Evolutionary conservation across 768 basidiomycete species (phyloP).

Genomic region (Podaxis mareebaensis): DNA sequence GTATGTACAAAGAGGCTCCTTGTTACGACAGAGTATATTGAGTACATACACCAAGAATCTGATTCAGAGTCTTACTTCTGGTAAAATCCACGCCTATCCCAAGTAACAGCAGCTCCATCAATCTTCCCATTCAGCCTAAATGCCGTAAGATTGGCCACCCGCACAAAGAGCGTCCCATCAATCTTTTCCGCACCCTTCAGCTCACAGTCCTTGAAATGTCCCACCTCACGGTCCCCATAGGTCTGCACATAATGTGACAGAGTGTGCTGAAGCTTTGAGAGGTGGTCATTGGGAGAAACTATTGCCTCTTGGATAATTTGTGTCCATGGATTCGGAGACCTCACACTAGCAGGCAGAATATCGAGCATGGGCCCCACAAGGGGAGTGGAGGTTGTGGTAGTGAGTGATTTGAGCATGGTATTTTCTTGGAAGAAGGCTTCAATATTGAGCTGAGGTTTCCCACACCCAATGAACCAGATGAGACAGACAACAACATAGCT

Average conservation of each 20-base stretch:
- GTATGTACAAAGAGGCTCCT: not conserved
- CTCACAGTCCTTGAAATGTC: constrained; percentile 26
- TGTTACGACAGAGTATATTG: not conserved
- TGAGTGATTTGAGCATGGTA: constrained; percentile 4
- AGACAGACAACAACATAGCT: constrained; percentile 55
- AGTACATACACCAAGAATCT: not conserved
- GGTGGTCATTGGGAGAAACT: constrained; percentile 57
- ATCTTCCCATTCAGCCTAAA: constrained; percentile 26
- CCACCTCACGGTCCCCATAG: constrained; percentile 13
- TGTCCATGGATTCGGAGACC: constrained; percentile 61
- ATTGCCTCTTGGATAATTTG: constrained; percentile 52
- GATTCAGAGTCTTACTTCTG: not conserved
- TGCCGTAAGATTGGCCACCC: constrained; percentile 50
- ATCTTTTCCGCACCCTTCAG: constrained; percentile 45
- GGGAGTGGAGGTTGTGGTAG: constrained; percentile 21
- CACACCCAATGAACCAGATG: constrained; percentile 57
- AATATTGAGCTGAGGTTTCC: constrained; percentile 52
- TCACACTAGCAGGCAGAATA: not conserved
- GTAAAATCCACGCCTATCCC: constrained; percentile 12
- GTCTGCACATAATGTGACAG: constrained; percentile 30
- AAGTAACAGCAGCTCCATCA: not conserved
- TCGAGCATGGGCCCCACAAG: constrained; percentile 32
- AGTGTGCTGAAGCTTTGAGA: constrained; percentile 39
- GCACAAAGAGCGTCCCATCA: constrained; percentile 62
- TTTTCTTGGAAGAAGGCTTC: constrained; percentile 42